phyloP scores from a whole-genome alignment of 768 basidiomycete species.

The Russula sp. region DNA sequence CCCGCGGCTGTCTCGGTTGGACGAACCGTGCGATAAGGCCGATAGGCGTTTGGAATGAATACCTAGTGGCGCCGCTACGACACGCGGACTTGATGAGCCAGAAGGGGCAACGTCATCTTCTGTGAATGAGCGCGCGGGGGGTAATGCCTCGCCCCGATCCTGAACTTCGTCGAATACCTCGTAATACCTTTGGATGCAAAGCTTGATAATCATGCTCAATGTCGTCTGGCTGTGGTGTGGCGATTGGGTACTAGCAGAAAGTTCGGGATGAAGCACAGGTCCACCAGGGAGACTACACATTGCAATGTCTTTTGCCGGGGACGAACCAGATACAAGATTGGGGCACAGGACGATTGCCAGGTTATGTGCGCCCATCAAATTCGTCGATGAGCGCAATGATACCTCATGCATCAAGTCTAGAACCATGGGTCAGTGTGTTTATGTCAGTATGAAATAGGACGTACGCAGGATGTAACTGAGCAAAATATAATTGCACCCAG shows the following conservation, averaged over 20 bases:
- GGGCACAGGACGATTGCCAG: conserved; percentile 76
- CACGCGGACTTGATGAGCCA: conserved; percentile 21
- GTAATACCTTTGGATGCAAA: conserved; percentile 80
- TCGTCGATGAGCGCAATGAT: conserved; percentile 59
- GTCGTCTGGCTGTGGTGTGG: conserved; percentile 55
- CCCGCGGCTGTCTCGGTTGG: conserved; percentile 35
- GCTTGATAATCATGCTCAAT: conserved; percentile 64
- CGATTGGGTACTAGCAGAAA: conserved; percentile 30
- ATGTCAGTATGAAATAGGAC: conserved; percentile 9
- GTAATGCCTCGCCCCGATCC: conserved; percentile 64
- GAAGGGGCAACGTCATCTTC: conserved; percentile 20
- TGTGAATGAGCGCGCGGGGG: conserved; percentile 28
- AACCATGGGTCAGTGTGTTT: neutral
- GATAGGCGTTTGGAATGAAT: conserved; percentile 27
- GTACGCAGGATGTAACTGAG: conserved; percentile 52
- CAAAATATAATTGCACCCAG: conserved; percentile 69
- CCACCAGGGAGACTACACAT: conserved; percentile 64
- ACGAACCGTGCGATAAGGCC: conserved; percentile 21
- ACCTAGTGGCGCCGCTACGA: conserved; percentile 10
- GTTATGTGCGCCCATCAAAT: conserved; percentile 82
- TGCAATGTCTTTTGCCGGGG: conserved; percentile 65
- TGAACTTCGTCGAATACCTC: conserved; percentile 82
- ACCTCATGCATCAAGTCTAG: conserved; percentile 79
- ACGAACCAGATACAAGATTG: conserved; percentile 71
- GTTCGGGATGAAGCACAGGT: conserved; percentile 40